phyloP scores from a whole-genome alignment of 495 filamentous ascomycete genomes.

The Talaromyces stipitatus region DNA sequence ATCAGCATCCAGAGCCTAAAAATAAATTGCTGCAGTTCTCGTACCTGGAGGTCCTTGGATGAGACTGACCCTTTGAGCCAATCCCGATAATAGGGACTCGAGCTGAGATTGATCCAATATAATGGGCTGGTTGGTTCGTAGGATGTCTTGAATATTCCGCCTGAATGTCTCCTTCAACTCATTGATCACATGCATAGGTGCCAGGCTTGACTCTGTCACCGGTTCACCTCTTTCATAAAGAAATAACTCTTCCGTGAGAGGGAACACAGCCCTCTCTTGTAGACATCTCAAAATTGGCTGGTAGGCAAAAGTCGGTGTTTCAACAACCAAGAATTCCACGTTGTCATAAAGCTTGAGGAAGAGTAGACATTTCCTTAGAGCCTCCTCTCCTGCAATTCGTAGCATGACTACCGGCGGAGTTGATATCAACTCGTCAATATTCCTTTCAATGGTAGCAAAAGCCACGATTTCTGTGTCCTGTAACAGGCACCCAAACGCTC shows the following conservation, averaged over 20 bases:
- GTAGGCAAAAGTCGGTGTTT: constrained; percentile 63
- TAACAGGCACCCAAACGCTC: constrained; percentile 53
- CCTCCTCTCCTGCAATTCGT: constrained; percentile 37
- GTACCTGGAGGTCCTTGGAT: constrained; percentile 75
- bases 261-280: constrained; percentile 46
- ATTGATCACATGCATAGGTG: constrained; percentile 14
- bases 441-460: constrained; percentile 53
- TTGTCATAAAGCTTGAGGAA: constrained; percentile 25
- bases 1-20: constrained; percentile 6
- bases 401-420: constrained; percentile 44
- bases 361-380: constrained; percentile 32
- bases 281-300: constrained; percentile 60
- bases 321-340: constrained; percentile 46
- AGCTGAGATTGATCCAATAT: constrained; percentile 53
- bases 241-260: constrained; percentile 45
- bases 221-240: constrained; percentile 17
- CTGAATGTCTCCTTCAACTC: constrained; percentile 10
- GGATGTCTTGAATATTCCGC: constrained; percentile 17
- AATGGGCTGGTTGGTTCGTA: constrained; percentile 23
- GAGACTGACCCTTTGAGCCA: constrained; percentile 49
- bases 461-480: constrained; percentile 44
- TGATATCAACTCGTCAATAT: constrained; percentile 42
- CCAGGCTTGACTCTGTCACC: constrained; percentile 13
- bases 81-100: constrained; percentile 44
- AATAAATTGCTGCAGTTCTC: not conserved